A percentile compares a stretch with the other conserved stretches of the same genome.
Conservation (phyloP, 441 rosid genomes). For the Caryocar brasiliense region DNA sequence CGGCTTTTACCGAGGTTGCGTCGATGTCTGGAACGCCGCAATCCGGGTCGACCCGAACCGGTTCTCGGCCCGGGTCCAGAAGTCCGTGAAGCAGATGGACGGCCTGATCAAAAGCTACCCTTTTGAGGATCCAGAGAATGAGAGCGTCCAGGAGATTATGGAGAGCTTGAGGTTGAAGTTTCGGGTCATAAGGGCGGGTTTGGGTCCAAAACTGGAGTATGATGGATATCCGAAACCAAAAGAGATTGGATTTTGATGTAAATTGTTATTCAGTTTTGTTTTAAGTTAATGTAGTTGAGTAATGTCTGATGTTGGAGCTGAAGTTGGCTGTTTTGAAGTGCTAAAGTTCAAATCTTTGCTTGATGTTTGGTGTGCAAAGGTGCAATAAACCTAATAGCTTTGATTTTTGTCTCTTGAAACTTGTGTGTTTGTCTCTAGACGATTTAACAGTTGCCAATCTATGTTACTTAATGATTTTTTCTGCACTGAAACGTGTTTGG, state of each 20-base stretch:
- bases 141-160: constrained; percentile 47
- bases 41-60: constrained; percentile 35
- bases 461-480: background rate
- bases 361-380: too few relatives aligned
- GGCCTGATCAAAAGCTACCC: constrained; percentile 53
- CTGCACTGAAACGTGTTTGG: too few relatives aligned
- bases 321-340: too few relatives aligned
- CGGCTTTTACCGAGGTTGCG: constrained; percentile 77
- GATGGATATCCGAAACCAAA: constrained; percentile 48
- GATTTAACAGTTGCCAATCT: background rate
- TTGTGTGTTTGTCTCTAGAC: too few relatives aligned
- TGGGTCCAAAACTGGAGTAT: constrained; percentile 54
- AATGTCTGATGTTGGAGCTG: too few relatives aligned
- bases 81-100: constrained; percentile 49
- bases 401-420: too few relatives aligned
- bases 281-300: too few relatives aligned
- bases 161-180: constrained; percentile 57
- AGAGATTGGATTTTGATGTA: constrained; percentile 47
- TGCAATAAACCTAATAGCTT: too few relatives aligned
- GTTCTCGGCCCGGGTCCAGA: constrained; percentile 49
- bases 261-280: background rate
- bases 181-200: constrained; percentile 53
- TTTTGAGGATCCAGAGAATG: constrained; percentile 55
- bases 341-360: too few relatives aligned
- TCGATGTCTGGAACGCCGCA: constrained; percentile 53